Evolutionary conservation across 176 grass and related monocot species (phyloP).

Genomic region (Triticum turgidum): DNA sequence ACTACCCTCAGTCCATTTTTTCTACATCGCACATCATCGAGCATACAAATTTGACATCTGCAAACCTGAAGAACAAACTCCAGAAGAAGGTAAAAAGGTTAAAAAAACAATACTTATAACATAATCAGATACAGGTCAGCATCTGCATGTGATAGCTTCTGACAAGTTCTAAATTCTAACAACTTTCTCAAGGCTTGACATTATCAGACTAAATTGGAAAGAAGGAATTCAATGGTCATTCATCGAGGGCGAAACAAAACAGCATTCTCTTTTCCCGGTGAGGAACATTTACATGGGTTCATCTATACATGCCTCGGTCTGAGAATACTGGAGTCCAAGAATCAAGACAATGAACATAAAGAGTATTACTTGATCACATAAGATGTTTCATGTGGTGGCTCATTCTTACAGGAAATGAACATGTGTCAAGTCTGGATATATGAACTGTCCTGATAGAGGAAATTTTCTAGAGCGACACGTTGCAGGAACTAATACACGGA

Average conservation of each 20-base stretch:
- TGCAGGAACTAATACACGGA: slow-evolving; percentile 21
- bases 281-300: background rate
- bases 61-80: background rate
- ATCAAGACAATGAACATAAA: slow-evolving; percentile 3
- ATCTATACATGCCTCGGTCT: background rate
- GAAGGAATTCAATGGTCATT: background rate
- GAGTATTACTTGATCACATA: slow-evolving; percentile 12
- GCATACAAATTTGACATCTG: background rate
- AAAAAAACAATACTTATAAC: background rate
- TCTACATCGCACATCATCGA: background rate
- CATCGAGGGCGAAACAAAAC: background rate
- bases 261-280: background rate
- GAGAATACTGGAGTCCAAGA: background rate
- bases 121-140: background rate
- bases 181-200: slow-evolving; percentile 4
- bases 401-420: slow-evolving; percentile 21
- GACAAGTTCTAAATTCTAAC: background rate
- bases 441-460: background rate
- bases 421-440: background rate
- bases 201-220: slow-evolving; percentile 4
- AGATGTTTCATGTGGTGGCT: background rate
- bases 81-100: background rate
- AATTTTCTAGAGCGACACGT: slow-evolving; percentile 24
- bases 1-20: background rate
- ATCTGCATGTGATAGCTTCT: background rate